Base-by-base conservation (phyloP, 768 basidiomycete genomes). In the Podaxis pistillaris region DNA sequence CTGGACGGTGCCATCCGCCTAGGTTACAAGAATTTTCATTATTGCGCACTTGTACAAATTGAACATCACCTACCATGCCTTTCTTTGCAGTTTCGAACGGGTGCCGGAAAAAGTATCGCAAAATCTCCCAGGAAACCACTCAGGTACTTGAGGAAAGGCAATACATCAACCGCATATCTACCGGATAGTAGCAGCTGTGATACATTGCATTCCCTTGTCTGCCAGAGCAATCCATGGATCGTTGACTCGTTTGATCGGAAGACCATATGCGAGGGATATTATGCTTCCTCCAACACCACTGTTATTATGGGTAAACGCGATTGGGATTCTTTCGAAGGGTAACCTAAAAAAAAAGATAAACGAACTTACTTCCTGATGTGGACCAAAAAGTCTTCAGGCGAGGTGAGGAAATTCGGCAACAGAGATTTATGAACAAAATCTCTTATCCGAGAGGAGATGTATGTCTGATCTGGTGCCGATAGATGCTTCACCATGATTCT, bases 41-140 rank as follows among this genome's bases (percentile, higher is more conserved):
- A 37, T 17, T 12, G 19, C 38, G 13, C 13, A 17, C 1, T 15
- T 44, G 9, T 22, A 40, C 19, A 8, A 12, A 26, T 63, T 4
- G 2, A 30, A 24, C 17, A 12, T 8, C 19, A 60, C 68, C 65
- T 44, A 69, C 69, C 40, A 69, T 63, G 9, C 55, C 33, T 24
- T 61, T 70, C 47, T 68, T 58, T 2, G 63, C 62, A 22, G 64
- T 62, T 4, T 44, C 47, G 33, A 69, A 81, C 0, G 80, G 79
- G 24, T 68, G 63, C 11, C 75, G 69, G 28, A 73, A 64, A 73
- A 80, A 75, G 12, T 72, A 67, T 6, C 68, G 46, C 12, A 74
- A 68, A 11, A 69, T 65, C 40, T 66, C 67, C 86, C 86, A 4
- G 86, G 86, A 36, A 82, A 68, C 85, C 83, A 87, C 53, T 68